Evolutionary conservation across 306 rosid genomes (phyloP).

Genomic region (Lithocarpus polystachyus): DNA sequence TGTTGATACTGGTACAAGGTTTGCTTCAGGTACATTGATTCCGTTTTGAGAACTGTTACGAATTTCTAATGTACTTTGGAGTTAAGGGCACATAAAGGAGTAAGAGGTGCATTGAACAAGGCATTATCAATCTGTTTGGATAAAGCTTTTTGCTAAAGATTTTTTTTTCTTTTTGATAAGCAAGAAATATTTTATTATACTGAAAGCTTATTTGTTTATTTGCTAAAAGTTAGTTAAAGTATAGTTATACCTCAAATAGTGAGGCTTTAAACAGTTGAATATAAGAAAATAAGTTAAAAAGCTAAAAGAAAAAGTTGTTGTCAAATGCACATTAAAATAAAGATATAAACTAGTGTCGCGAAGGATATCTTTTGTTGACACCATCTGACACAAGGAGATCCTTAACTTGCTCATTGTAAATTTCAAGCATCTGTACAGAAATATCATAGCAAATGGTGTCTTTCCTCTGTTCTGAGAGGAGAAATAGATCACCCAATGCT

Average conservation of each 20-base stretch:
- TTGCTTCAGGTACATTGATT: slow-evolving; percentile 83
- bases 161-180: too few species aligned
- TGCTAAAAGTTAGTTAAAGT: too few species aligned
- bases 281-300: too few species aligned
- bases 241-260: too few species aligned
- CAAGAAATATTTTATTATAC: too few species aligned
- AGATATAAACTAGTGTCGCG: not conserved
- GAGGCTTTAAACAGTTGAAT: too few species aligned
- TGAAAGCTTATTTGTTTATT: too few species aligned
- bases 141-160: too few species aligned
- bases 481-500: slow-evolving; percentile 78
- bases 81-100: slow-evolving; percentile 42
- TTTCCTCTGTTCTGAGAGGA: slow-evolving; percentile 66
- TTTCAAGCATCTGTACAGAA: slow-evolving; percentile 93
- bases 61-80: slow-evolving; percentile 60
- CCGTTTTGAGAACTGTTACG: slow-evolving; percentile 74
- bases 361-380: slow-evolving; percentile 81
- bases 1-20: slow-evolving; percentile 71
- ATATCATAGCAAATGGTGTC: slow-evolving; percentile 68
- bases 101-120: slow-evolving; percentile 7
- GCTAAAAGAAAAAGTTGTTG: too few species aligned
- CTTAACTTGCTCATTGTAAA: slow-evolving; percentile 91
- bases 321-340: not conserved
- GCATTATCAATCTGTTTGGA: not conserved
- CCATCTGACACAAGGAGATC: slow-evolving; percentile 71